Evolutionary conservation across 768 basidiomycete species (phyloP).

Genomic region (Suillus sp.): DNA sequence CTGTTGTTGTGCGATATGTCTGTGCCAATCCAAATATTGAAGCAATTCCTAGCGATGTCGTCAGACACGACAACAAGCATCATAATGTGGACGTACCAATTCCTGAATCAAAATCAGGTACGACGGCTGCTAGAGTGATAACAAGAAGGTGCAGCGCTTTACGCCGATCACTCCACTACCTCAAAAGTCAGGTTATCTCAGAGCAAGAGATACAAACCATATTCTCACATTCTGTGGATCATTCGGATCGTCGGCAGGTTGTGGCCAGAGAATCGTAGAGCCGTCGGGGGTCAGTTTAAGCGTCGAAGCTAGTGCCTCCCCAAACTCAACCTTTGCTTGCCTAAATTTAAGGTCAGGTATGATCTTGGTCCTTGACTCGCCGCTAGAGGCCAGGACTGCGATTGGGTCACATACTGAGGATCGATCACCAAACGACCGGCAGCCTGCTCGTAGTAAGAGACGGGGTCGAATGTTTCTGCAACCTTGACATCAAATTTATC

Average conservation of each 20-base stretch:
- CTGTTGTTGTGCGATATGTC: slow-evolving; percentile 47
- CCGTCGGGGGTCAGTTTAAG: slow-evolving; percentile 51
- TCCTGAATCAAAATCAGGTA: slow-evolving; percentile 57
- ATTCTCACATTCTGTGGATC: slow-evolving; percentile 57
- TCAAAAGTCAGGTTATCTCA: neutral
- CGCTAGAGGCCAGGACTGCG: neutral
- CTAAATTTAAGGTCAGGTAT: slow-evolving; percentile 23
- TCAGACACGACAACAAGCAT: slow-evolving; percentile 1
- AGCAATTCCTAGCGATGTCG: slow-evolving; percentile 44
- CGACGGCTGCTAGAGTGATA: slow-evolving; percentile 52
- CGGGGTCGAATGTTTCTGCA: slow-evolving; percentile 35
- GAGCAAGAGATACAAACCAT: neutral
- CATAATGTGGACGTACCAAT: slow-evolving; percentile 39
- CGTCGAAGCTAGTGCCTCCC: slow-evolving; percentile 43
- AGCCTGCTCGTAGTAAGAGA: slow-evolving; percentile 50
- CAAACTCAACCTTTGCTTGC: slow-evolving; percentile 52
- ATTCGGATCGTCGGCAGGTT: slow-evolving; percentile 50
- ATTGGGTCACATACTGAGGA: slow-evolving; percentile 47
- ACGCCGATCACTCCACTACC: slow-evolving; percentile 46
- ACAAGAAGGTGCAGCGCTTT: slow-evolving; percentile 51
- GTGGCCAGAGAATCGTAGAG: slow-evolving; percentile 55
- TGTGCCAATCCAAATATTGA: slow-evolving; percentile 47
- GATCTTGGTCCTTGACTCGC: neutral
- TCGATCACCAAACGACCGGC: slow-evolving; percentile 67
- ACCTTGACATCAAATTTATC: neutral